Evolutionary conservation across 331 rosid species (phyloP), one percentile per base, ranked within the genome.

Genomic region (Rhamnella rubrinervis): DNA sequence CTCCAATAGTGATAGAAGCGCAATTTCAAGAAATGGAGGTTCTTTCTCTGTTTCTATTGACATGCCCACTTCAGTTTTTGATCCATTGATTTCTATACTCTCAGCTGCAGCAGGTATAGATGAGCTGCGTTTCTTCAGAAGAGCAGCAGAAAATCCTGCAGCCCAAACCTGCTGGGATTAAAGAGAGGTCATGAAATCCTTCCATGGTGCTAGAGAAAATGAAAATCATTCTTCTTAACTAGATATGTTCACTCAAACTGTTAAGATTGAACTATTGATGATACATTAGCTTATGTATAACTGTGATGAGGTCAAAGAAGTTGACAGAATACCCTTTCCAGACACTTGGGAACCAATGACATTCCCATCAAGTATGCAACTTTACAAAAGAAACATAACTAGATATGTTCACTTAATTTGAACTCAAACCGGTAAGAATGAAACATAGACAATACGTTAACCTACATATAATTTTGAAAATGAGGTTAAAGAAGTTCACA

Each of bases 61-160:
- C 71, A 57, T n/a, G 63, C 65, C 77, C 57, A 31, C 73, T 59
- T 82, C 80, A 25, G 59, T 70, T 61, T 76, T 82, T 4, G 78
- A 65, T 61, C 67, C 74, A 63, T 46, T 28, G 31, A 59, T 31
- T 71, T 75, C 78, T 59, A 67, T 56, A 39, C 56, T 78, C 40
- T 82, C 70, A 20, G 39, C 59, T 11, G 35, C 41, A 4, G 78
- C 38, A 59, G 63, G 78, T 50, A 83, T 49, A 19, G 78, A 70
- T 57, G 91, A 84, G 79, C 80, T 89, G 16, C 61, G 80, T 53
- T 91, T 95, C 82, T 91, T 85, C 67, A 91, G 68, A 78, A 91
- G 79, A 25, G 96, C 98, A 0, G 90, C 82, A 67, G 87, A 76
- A 73, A 95, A 95, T 53, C 98, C 98, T 1, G 96, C 93, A 62